phyloP scores from a whole-genome alignment of 1,139 yeast species.

The Debaryomyces psychrophilus region DNA sequence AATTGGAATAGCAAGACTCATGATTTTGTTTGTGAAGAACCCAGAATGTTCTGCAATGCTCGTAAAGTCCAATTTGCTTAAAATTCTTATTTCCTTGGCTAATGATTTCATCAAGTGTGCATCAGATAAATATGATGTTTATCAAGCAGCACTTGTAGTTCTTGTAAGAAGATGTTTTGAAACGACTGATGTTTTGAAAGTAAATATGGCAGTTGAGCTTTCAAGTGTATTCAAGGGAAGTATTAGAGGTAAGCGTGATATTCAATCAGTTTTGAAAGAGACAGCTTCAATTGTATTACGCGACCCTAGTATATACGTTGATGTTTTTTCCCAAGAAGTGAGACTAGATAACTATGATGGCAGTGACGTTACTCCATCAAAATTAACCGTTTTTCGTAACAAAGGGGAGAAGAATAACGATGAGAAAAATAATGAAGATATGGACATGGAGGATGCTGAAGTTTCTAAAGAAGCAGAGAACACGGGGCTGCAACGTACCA shows the following conservation, averaged over 20 bases:
- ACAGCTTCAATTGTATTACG: slow-evolving; percentile 60
- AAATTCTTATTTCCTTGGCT: slow-evolving; percentile 21
- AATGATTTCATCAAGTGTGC: slow-evolving; percentile 15
- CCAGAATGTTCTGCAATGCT: slow-evolving; percentile 43
- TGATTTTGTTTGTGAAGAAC: slow-evolving; percentile 56
- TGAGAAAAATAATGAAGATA: slow-evolving; percentile 27
- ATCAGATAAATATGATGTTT: slow-evolving; percentile 16
- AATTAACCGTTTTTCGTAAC: slow-evolving; percentile 21
- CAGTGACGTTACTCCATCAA: slow-evolving; percentile 18
- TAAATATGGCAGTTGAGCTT: slow-evolving; percentile 54
- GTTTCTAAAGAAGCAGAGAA: slow-evolving; percentile 16
- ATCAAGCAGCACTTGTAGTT: slow-evolving; percentile 29
- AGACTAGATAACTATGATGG: slow-evolving; percentile 54
- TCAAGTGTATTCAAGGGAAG: slow-evolving; percentile 35
- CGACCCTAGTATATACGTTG: slow-evolving; percentile 57
- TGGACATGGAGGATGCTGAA: slow-evolving; percentile 37
- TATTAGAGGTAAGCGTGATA: slow-evolving; percentile 42
- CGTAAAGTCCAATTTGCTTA: slow-evolving; percentile 42
- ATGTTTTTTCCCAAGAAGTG: slow-evolving; percentile 52
- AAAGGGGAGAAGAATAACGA: slow-evolving; percentile 15
- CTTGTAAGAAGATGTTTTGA: slow-evolving; percentile 75
- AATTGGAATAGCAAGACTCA: slow-evolving; percentile 51
- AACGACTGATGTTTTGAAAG: slow-evolving; percentile 51
- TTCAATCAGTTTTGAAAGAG: slow-evolving; percentile 57
- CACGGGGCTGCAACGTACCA: slow-evolving; percentile 14